Evolutionary conservation across 2,329 filamentous ascomycete species (phyloP).

Genomic region (Davidsoniella virescens): DNA sequence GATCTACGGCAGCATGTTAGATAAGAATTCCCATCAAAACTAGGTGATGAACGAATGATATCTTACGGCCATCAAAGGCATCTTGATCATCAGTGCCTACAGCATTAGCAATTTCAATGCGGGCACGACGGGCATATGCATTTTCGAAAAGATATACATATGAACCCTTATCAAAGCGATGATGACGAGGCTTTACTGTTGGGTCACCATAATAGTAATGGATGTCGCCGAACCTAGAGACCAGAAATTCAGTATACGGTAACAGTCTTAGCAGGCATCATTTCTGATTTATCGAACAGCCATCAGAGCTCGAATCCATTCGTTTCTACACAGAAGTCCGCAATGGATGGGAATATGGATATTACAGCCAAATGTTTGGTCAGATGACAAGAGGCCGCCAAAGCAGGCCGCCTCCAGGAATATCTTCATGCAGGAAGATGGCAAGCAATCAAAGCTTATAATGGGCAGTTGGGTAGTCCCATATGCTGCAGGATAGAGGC

Average conservation of each 20-base stretch:
- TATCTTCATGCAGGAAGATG: neutral
- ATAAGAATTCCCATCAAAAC: conserved; percentile 30
- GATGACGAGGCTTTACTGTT: conserved; percentile 50
- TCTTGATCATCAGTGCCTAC: conserved; percentile 62
- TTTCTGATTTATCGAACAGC: too few relatives aligned
- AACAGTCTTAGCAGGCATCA: too few relatives aligned
- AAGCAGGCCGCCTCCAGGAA: neutral
- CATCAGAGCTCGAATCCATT: too few relatives aligned
- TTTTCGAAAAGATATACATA: conserved; percentile 72
- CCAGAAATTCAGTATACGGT: neutral
- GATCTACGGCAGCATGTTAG: conserved; percentile 47
- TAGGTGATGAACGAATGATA: conserved; percentile 32
- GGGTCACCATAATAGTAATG: conserved; percentile 67
- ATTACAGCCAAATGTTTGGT: too few relatives aligned
- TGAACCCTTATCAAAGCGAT: conserved; percentile 64
- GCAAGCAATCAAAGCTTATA: neutral
- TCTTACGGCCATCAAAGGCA: conserved; percentile 60
- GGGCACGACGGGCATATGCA: conserved; percentile 46
- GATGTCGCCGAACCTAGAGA: conserved; percentile 53
- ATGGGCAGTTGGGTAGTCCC: conserved; percentile 8
- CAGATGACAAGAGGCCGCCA: neutral
- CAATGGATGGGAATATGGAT: too few relatives aligned
- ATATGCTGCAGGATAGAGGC: neutral
- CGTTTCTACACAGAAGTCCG: too few relatives aligned
- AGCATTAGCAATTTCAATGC: conserved; percentile 61